A percentile compares a stretch with the other conserved stretches of the same genome.
Evolutionary conservation across 2,329 filamentous ascomycete species (phyloP).

Genomic region (Cercospora sp.): DNA sequence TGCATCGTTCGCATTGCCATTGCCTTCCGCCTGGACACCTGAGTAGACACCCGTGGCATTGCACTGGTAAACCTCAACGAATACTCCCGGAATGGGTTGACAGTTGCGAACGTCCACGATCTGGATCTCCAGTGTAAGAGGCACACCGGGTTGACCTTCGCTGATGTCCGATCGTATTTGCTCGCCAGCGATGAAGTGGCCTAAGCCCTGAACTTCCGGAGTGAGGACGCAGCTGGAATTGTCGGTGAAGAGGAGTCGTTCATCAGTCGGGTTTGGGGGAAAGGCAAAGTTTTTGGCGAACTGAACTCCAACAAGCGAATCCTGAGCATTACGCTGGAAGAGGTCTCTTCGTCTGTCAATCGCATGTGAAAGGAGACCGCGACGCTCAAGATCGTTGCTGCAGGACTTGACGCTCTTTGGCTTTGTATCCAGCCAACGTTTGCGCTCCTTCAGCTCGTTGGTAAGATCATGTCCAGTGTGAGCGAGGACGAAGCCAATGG

Average conservation of each 20-base stretch:
- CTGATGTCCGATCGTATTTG: constrained; percentile 44
- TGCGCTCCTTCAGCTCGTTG: neutral
- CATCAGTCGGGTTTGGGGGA: neutral
- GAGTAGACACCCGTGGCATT: constrained; percentile 51
- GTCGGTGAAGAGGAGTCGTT: constrained; percentile 4
- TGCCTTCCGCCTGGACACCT: constrained; percentile 37
- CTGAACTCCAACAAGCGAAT: neutral
- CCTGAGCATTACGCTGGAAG: neutral
- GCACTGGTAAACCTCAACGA: constrained; percentile 47
- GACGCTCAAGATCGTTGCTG: neutral
- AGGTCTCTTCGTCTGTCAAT: neutral
- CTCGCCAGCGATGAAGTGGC: constrained; percentile 38
- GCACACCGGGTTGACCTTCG: constrained; percentile 46
- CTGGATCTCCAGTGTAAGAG: constrained; percentile 46
- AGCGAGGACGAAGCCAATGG: neutral
- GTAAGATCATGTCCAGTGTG: neutral
- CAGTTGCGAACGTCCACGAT: constrained; percentile 48
- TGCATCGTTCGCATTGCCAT: constrained; percentile 35
- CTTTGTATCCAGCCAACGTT: neutral
- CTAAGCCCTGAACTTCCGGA: constrained; percentile 15
- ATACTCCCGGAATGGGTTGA: constrained; percentile 43
- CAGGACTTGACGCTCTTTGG: neutral
- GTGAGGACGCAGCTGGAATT: constrained; percentile 15
- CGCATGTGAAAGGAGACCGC: neutral
- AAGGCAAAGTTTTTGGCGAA: constrained; percentile 3